Conservation (phyloP, 2,329 filamentous ascomycete genomes). For the Sarocladium brachiariae region DNA sequence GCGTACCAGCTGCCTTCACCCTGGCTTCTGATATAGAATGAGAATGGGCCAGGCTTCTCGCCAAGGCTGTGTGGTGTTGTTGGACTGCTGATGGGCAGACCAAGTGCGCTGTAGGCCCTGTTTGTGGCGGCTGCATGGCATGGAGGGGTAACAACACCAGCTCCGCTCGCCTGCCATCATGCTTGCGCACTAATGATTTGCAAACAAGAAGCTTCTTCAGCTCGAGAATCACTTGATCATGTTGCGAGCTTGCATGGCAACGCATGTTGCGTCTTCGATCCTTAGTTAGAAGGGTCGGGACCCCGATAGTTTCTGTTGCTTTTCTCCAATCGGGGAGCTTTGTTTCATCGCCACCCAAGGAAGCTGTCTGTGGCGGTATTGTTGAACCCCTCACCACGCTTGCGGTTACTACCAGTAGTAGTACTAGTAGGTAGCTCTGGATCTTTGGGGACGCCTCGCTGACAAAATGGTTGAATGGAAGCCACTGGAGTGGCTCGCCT, state of each 20-base stretch:
- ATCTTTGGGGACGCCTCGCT: neutral
- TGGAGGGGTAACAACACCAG: neutral
- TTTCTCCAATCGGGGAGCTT: constrained; percentile 8
- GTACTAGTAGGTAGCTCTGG: neutral
- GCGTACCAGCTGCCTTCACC: too few species aligned
- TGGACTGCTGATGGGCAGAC: too few species aligned
- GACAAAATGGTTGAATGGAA: constrained; percentile 6
- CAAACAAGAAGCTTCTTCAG: too few species aligned
- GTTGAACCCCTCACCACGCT: constrained; percentile 5
- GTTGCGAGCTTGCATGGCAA: too few species aligned
- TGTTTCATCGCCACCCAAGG: neutral
- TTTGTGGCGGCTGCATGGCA: neutral
- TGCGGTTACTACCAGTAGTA: neutral
- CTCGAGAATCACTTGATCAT: too few species aligned
- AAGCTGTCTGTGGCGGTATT: neutral
- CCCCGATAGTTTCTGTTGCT: constrained; percentile 6
- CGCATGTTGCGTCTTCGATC: neutral
- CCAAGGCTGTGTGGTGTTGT: too few species aligned
- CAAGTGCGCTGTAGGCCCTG: neutral
- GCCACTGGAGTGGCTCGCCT: neutral
- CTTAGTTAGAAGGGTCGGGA: neutral
- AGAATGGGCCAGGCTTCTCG: neutral
- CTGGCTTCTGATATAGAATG: neutral
- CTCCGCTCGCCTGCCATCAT: neutral
- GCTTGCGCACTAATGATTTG: neutral